Percentiles rank a stretch among this genome's conserved stretches.
Evolutionary conservation across 306 rosid genomes (phyloP).

Genomic region (Sophora flavescens): DNA sequence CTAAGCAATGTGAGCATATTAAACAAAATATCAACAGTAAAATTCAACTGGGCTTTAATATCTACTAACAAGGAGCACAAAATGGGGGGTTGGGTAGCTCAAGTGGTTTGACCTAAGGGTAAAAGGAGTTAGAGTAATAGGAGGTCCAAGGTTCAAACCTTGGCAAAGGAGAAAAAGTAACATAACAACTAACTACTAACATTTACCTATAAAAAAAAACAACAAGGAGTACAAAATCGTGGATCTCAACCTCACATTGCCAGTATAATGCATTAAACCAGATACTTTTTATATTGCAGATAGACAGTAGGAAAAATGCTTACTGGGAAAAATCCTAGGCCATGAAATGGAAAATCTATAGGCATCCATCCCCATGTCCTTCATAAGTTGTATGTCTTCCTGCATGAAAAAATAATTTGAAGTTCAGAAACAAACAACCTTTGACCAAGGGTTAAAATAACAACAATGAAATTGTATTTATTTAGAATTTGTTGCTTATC

Average conservation of each 20-base stretch:
- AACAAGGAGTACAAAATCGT: background rate
- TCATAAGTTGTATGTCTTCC: slow-evolving; percentile 88
- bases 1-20: background rate
- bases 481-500: slow-evolving; percentile 12
- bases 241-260: background rate
- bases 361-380: slow-evolving; percentile 91
- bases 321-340: slow-evolving; percentile 91
- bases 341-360: slow-evolving; percentile 94
- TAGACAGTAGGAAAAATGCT: slow-evolving; percentile 30
- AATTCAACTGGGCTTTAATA: background rate
- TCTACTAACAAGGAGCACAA: background rate
- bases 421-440: slow-evolving; percentile 14
- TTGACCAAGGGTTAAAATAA: slow-evolving; percentile 17
- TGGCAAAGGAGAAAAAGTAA: too few relatives aligned
- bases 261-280: slow-evolving; percentile 11
- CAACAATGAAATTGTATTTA: background rate
- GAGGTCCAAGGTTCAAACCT: too few relatives aligned
- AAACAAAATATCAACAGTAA: background rate
- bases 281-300: background rate
- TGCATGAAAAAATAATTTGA: slow-evolving; percentile 37
- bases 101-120: too few relatives aligned
- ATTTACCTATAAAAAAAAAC: too few relatives aligned
- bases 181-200: too few relatives aligned
- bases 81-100: too few relatives aligned
- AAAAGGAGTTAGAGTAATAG: too few relatives aligned